Conservation (phyloP, 306 rosid genomes). For the Parietaria judaica region DNA sequence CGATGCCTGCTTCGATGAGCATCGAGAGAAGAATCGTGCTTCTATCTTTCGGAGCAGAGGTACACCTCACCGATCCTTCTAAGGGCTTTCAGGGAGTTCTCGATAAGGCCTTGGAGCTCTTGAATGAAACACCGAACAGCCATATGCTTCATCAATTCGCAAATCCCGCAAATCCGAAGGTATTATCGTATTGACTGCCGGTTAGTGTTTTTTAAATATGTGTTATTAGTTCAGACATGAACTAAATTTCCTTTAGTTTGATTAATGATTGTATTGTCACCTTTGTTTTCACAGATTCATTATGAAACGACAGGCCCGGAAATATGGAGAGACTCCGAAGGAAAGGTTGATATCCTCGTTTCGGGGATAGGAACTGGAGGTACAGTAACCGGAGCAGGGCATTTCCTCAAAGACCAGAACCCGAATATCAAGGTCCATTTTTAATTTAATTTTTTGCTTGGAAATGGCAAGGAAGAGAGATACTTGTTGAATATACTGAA, state of each 20-base stretch:
- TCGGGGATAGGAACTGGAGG: constrained; percentile 86
- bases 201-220: constrained; percentile 1
- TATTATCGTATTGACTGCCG: not conserved
- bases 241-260: not conserved
- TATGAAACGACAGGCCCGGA: constrained; percentile 91
- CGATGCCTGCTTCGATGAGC: not conserved
- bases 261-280: not conserved
- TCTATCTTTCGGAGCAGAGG: constrained; percentile 57
- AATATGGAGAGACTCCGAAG: constrained; percentile 76
- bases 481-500: not conserved
- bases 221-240: not conserved
- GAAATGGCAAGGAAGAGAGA: not conserved
- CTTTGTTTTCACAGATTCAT: constrained; percentile 41
- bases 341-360: constrained; percentile 56
- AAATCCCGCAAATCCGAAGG: constrained; percentile 66
- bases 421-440: constrained; percentile 57
- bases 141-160: constrained; percentile 17
- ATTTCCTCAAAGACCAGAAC: constrained; percentile 63
- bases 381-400: constrained; percentile 57
- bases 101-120: constrained; percentile 45
- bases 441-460: not conserved
- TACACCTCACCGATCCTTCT: constrained; percentile 23
- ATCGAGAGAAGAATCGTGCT: constrained; percentile 4
- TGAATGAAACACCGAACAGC: constrained; percentile 41
- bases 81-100: constrained; percentile 23